phyloP scores from a whole-genome alignment of 768 basidiomycete species.

The Rhodosporidiobolus odoratus region DNA sequence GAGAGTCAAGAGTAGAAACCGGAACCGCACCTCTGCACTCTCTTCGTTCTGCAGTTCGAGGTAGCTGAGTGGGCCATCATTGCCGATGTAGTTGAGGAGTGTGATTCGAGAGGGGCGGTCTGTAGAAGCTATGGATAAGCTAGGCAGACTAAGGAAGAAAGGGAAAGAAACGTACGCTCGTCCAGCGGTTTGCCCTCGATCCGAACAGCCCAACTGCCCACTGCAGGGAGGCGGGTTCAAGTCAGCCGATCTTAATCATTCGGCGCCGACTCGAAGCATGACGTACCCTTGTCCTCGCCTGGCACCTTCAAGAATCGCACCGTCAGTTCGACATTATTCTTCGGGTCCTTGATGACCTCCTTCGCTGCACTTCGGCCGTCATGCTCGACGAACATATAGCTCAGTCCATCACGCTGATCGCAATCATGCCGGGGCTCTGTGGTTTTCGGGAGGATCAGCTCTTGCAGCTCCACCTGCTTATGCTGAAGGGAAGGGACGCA shows the following conservation, averaged over 20 bases:
- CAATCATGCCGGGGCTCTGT: conserved; percentile 76
- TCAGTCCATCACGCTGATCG: conserved; percentile 76
- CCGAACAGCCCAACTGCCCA: conserved; percentile 79
- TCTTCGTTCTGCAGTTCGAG: conserved; percentile 73
- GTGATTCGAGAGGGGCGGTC: conserved; percentile 61
- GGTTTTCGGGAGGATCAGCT: conserved; percentile 4
- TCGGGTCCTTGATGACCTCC: conserved; percentile 71
- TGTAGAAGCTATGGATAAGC: conserved; percentile 12
- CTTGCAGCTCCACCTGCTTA: not conserved
- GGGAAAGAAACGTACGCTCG: conserved; percentile 50
- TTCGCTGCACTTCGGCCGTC: conserved; percentile 79
- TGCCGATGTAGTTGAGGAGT: conserved; percentile 75
- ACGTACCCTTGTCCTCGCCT: conserved; percentile 63
- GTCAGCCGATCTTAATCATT: not conserved
- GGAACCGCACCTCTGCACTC: conserved; percentile 61
- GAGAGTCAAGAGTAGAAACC: not conserved
- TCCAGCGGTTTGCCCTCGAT: conserved; percentile 75
- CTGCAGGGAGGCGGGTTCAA: not conserved
- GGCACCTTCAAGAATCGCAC: conserved; percentile 82
- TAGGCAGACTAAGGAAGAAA: not conserved
- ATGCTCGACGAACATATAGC: conserved; percentile 82
- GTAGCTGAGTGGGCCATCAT: conserved; percentile 73
- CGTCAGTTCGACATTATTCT: conserved; percentile 77
- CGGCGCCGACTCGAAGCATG: not conserved
- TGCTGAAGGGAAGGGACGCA: conserved; percentile 42